A percentile compares a stretch with the other conserved stretches of the same genome.
Evolutionary conservation across 352 stramenopile species (phyloP).

Genomic region (Achlya hypogyna): DNA sequence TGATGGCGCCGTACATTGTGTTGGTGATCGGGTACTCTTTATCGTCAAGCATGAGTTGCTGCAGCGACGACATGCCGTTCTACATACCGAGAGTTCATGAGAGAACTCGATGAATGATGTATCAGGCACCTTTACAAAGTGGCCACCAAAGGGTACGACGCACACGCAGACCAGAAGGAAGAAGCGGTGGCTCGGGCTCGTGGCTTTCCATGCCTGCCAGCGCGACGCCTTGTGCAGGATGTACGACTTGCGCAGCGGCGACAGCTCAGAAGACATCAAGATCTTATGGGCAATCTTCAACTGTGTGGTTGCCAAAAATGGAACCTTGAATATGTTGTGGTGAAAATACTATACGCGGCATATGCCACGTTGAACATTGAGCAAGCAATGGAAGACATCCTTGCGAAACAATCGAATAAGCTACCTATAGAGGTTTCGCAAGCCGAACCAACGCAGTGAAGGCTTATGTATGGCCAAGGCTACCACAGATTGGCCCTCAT

Average conservation of each 20-base stretch:
- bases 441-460: no score
- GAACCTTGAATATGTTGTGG: background rate
- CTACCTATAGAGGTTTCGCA: no score
- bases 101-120: background rate
- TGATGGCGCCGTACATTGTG: slow-evolving; percentile 75
- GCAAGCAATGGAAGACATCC: no score
- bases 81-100: slow-evolving; percentile 5
- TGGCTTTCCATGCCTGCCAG: slow-evolving; percentile 61
- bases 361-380: no score
- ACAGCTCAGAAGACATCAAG: background rate
- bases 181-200: slow-evolving; percentile 58
- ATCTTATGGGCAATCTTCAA: background rate
- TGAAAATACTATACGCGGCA: no score
- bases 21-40: slow-evolving; percentile 66
- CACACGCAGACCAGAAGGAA: slow-evolving; percentile 79
- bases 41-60: slow-evolving; percentile 74
- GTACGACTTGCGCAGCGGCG: background rate
- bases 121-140: slow-evolving; percentile 79
- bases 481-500: no score
- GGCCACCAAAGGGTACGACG: slow-evolving; percentile 71
- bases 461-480: no score
- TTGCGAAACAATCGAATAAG: no score
- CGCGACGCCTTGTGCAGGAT: background rate
- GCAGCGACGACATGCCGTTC: slow-evolving; percentile 76
- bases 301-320: background rate